A percentile compares a stretch with the other conserved stretches of the same genome.
phyloP scores from a whole-genome alignment of 225 moss, liverwort and hornwort genomes.

The Physcomitrium patens region DNA sequence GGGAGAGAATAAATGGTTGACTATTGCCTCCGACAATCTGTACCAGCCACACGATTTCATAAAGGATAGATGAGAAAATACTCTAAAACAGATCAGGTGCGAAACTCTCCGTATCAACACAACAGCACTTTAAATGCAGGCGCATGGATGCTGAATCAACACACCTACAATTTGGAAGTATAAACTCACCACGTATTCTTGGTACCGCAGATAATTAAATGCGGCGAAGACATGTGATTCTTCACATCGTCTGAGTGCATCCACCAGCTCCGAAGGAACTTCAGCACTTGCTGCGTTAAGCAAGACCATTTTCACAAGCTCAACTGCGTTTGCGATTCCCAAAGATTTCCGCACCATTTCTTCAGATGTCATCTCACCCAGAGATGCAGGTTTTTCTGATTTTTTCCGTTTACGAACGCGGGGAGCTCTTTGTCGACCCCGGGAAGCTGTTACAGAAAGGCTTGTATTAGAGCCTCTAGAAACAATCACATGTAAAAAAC shows the following conservation, averaged over 20 bases:
- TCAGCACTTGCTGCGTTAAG: slow-evolving; percentile 66
- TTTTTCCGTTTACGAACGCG: slow-evolving; percentile 51
- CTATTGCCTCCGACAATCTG: slow-evolving; percentile 73
- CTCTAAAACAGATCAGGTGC: background rate
- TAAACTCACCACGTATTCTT: slow-evolving; percentile 73
- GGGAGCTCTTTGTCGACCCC: slow-evolving; percentile 39
- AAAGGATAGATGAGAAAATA: slow-evolving; percentile 12
- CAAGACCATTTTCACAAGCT: slow-evolving; percentile 87
- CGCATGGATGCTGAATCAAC: slow-evolving; percentile 3
- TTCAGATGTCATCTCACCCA: slow-evolving; percentile 62
- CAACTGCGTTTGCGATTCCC: slow-evolving; percentile 86
- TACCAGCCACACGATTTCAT: slow-evolving; percentile 11
- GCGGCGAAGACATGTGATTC: slow-evolving; percentile 86
- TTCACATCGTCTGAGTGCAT: slow-evolving; percentile 77
- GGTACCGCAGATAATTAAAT: slow-evolving; percentile 78
- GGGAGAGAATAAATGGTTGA: slow-evolving; percentile 82
- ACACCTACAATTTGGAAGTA: background rate
- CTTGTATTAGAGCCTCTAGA: slow-evolving; percentile 27
- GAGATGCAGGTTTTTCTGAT: slow-evolving; percentile 45
- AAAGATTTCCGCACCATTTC: slow-evolving; percentile 79
- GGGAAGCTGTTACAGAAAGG: slow-evolving; percentile 29
- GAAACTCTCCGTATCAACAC: slow-evolving; percentile 1
- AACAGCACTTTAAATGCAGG: slow-evolving; percentile 3
- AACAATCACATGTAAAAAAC: slow-evolving; percentile 13
- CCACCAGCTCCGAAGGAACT: slow-evolving; percentile 63